Evolutionary conservation across 805 yeast species (phyloP).

Genomic region (Millerozyma acaciae): DNA sequence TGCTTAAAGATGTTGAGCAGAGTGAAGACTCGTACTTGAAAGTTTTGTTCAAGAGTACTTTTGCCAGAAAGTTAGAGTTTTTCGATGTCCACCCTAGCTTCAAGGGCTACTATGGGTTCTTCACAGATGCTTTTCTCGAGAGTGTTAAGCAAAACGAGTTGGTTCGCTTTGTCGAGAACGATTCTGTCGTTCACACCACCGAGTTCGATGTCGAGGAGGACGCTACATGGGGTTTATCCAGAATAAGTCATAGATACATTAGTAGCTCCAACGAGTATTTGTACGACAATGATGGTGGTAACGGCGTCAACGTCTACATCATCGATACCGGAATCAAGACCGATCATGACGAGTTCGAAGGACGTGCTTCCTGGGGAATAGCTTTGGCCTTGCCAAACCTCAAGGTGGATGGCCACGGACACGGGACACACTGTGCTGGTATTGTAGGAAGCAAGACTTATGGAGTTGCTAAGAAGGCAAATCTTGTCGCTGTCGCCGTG

Average conservation of each 20-base stretch:
- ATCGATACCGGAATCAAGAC: slow-evolving; percentile 79
- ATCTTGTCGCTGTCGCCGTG: slow-evolving; percentile 39
- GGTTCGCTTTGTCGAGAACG: slow-evolving; percentile 39
- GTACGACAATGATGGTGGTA: slow-evolving; percentile 37
- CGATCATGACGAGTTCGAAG: slow-evolving; percentile 60
- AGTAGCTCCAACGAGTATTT: slow-evolving; percentile 25
- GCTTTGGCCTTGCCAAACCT: slow-evolving; percentile 33
- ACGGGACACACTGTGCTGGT: slow-evolving; percentile 94
- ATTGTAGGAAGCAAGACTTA: slow-evolving; percentile 71
- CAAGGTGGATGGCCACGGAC: slow-evolving; percentile 68
- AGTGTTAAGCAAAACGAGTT: slow-evolving; percentile 9
- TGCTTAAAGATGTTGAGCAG: slow-evolving; percentile 4
- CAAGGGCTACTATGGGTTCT: slow-evolving; percentile 80
- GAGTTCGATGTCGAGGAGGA: slow-evolving; percentile 35
- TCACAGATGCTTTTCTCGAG: slow-evolving; percentile 29
- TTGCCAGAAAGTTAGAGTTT: slow-evolving; percentile 36
- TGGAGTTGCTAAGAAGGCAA: slow-evolving; percentile 72
- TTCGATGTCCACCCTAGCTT: slow-evolving; percentile 55
- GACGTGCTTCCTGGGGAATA: slow-evolving; percentile 55
- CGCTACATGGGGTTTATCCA: slow-evolving; percentile 40
- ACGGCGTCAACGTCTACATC: slow-evolving; percentile 66
- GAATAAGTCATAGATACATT: slow-evolving; percentile 32
- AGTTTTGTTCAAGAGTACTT: slow-evolving; percentile 35
- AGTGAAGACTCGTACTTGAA: neutral
- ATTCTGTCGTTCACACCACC: slow-evolving; percentile 29